Percentiles rank a stretch among this genome's conserved stretches.
Evolutionary conservation across 106 monocot species (phyloP).

Genomic region (Phalaenopsis aphrodite): DNA sequence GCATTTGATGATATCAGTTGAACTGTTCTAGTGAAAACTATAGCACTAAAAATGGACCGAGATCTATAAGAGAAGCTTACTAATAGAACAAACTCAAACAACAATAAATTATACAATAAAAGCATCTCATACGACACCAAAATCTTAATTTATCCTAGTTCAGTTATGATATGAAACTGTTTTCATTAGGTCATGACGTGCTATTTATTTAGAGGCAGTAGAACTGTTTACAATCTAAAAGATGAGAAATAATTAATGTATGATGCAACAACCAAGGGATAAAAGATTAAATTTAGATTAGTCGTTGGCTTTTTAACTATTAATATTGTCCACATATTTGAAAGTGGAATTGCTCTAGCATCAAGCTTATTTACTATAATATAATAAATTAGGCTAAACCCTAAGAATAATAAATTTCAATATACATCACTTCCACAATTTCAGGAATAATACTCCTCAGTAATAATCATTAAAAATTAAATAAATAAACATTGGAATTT

Average conservation of each 20-base stretch:
- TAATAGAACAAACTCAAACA: too few species aligned
- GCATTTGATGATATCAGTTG: too few species aligned
- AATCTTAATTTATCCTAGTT: background rate
- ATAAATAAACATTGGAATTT: background rate
- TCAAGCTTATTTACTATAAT: background rate
- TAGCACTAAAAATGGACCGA: too few species aligned
- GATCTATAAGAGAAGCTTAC: too few species aligned
- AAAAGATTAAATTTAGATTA: background rate
- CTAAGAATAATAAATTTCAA: background rate
- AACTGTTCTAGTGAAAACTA: too few species aligned
- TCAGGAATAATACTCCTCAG: background rate
- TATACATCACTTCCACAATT: background rate
- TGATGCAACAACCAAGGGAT: background rate
- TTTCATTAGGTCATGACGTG: background rate
- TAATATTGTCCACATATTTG: background rate
- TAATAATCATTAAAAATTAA: background rate
- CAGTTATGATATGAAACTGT: background rate
- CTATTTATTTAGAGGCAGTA: background rate
- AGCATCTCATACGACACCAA: background rate
- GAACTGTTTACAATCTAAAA: background rate
- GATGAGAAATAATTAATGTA: background rate
- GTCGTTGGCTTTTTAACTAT: background rate
- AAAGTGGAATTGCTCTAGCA: background rate
- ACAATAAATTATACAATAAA: too few species aligned
- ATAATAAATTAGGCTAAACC: background rate